Conservation (phyloP, 2,329 filamentous ascomycete genomes). For the Pseudopyricularia javanii region DNA sequence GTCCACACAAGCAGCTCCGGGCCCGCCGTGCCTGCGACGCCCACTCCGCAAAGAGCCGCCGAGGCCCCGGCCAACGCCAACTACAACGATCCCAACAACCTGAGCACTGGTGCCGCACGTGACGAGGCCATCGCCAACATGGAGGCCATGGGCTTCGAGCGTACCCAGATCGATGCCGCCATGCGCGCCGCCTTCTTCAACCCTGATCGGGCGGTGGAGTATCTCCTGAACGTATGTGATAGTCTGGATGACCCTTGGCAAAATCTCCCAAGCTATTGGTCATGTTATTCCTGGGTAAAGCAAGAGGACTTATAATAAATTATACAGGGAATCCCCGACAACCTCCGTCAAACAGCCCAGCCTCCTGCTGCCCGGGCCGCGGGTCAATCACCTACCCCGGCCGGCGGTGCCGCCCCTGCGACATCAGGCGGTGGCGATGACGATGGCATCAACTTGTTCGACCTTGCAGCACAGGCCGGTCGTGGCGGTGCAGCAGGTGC, state of each 20-base stretch:
- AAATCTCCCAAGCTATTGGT: background rate
- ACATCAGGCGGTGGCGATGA: slow-evolving; percentile 42
- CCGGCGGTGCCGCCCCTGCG: slow-evolving; percentile 25
- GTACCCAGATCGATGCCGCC: slow-evolving; percentile 77
- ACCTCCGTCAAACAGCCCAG: slow-evolving; percentile 43
- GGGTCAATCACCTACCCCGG: slow-evolving; percentile 27
- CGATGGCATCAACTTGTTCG: slow-evolving; percentile 76
- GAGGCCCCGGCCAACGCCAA: slow-evolving; percentile 26
- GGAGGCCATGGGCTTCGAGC: slow-evolving; percentile 94
- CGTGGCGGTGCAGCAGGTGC: slow-evolving; percentile 29
- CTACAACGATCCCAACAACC: slow-evolving; percentile 63
- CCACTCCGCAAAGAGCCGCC: slow-evolving; percentile 31
- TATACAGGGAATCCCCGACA: slow-evolving; percentile 76
- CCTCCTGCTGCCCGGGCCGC: slow-evolving; percentile 26
- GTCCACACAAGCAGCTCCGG: slow-evolving; percentile 24
- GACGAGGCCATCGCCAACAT: slow-evolving; percentile 78
- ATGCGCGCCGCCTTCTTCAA: slow-evolving; percentile 97
- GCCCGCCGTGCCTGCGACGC: slow-evolving; percentile 33
- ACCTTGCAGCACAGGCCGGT: slow-evolving; percentile 70
- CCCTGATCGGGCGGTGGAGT: slow-evolving; percentile 93
- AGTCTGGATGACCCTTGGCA: background rate
- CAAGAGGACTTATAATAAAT: background rate
- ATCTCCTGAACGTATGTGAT: slow-evolving; percentile 67
- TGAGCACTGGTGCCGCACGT: slow-evolving; percentile 75
- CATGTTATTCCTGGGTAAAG: too few relatives aligned